A percentile compares a stretch with the other conserved stretches of the same genome.
Evolutionary conservation across 1,139 yeast species (phyloP).

Genomic region (Arxiozyma slooffiae): DNA sequence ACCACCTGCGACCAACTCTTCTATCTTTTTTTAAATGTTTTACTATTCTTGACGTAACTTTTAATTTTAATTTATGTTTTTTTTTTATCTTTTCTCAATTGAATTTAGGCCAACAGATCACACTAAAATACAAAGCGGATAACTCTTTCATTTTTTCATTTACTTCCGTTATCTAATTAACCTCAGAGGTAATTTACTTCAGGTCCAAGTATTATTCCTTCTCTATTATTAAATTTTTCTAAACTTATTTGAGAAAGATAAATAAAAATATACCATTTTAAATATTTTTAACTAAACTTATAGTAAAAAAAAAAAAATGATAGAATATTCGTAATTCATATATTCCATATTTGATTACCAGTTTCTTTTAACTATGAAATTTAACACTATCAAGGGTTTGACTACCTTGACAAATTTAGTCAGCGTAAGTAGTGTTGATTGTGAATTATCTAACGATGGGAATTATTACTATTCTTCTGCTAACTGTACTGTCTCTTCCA

Average conservation of each 20-base stretch:
- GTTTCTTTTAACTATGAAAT: slow-evolving; percentile 7
- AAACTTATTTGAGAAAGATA: background rate
- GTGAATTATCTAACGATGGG: slow-evolving; percentile 44
- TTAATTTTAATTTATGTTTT: no score
- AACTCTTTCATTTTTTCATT: background rate
- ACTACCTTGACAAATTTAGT: slow-evolving; percentile 17
- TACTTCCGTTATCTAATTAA: background rate
- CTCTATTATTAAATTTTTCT: background rate
- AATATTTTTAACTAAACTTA: background rate
- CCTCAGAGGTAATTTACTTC: background rate
- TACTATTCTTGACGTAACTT: no score
- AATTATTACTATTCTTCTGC: slow-evolving; percentile 77
- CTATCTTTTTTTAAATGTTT: no score
- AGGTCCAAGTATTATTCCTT: slow-evolving; percentile 2
- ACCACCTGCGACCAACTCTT: no score
- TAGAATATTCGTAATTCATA: background rate
- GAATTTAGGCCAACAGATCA: no score
- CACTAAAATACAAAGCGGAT: no score
- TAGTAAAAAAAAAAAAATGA: no score
- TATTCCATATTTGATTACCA: background rate
- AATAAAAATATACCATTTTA: background rate
- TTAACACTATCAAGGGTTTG: slow-evolving; percentile 13
- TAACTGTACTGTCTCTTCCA: slow-evolving; percentile 54
- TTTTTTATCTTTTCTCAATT: no score
- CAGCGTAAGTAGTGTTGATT: slow-evolving; percentile 30